These are phyloP conservation scores for Dryas octopetala DNA, from an alignment of 306 rosid species.

Conservation along the genomic window DNA sequence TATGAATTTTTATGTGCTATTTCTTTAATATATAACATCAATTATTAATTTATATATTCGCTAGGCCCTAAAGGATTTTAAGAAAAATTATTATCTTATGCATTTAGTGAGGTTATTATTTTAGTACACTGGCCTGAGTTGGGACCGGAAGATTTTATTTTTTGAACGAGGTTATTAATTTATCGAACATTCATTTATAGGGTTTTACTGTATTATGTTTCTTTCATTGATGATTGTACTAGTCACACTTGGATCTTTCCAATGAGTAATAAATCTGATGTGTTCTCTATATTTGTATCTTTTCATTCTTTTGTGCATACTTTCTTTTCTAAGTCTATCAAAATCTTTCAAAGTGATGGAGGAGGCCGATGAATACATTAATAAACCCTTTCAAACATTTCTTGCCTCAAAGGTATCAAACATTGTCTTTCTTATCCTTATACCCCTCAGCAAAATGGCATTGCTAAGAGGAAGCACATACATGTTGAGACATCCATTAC, in stretches of 20 bases:
- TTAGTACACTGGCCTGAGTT: too few species aligned
- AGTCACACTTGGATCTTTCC: not conserved
- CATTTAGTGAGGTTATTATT: too few species aligned
- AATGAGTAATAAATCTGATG: not conserved
- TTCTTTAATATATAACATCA: too few species aligned
- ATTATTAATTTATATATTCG: too few species aligned
- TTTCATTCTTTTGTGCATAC: not conserved
- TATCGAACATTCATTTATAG: too few species aligned
- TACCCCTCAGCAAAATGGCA: not conserved
- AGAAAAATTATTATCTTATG: too few species aligned
- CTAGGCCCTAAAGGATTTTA: too few species aligned
- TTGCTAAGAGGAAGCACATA: not conserved
- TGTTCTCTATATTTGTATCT: not conserved
- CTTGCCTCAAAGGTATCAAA: not conserved
- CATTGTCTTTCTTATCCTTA: not conserved
- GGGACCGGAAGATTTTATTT: too few species aligned
- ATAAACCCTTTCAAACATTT: not conserved
- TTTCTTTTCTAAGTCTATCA: not conserved
- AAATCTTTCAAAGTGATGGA: too few species aligned
- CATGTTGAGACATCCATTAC: not conserved
- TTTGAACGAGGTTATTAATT: too few species aligned
- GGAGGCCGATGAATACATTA: too few species aligned
- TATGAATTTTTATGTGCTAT: too few species aligned
- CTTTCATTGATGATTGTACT: not conserved
- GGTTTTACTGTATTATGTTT: not conserved